Base-by-base conservation (phyloP, 176 grass and related monocot species). In the Miscanthus lutarioriparius region DNA sequence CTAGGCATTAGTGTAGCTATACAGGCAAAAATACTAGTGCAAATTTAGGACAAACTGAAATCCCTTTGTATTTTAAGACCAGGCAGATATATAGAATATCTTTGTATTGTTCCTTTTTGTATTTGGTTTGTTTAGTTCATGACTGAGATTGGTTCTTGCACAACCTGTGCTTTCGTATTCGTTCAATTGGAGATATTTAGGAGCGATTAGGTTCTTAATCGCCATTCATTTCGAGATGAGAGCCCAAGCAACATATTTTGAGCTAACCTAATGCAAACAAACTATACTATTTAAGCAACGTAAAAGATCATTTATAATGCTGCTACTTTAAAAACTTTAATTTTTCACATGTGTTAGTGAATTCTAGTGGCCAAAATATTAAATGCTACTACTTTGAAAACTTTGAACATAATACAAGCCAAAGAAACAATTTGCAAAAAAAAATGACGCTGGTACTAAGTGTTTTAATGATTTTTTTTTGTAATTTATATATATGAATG, bases 51-150 rank as follows among this genome's bases (percentile, higher is more conserved):
- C 45, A 48, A 15, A 15, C 13, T 48, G 16, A 48, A 48, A 48
- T 15, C 14, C 12, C 14, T 49, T 49, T 49, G 47, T 49, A 49
- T 6, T 17, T 49, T 49, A 53, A 17, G 6, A 53, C 6, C 1
- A 20, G 0, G 1, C 49, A 7, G 20, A 20, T 53, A 69, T 36
- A 12, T 23, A 23, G 13, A 54, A 53, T 19, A 58, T 67, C 19
- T 67, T 85, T 51, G 12, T 44, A 44, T 80, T 85, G 30, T 80
- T 47, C 70, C 43, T 49, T 70, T 69, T 71, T 70, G 65, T 41
- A 35, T 40, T 40, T 35, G 0, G 25, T 76, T 19, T 86, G 78
- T 36, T 35, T 40, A 64, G 26, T 86, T 53, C 64, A 17, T 63
- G 65, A 78, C 61, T 27, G 27, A 17, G 28, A n/a, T 64, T 65